Evolutionary conservation across 306 rosid species (phyloP), one percentile per base, ranked within the genome.

Genomic region (Ormosia emarginata): DNA sequence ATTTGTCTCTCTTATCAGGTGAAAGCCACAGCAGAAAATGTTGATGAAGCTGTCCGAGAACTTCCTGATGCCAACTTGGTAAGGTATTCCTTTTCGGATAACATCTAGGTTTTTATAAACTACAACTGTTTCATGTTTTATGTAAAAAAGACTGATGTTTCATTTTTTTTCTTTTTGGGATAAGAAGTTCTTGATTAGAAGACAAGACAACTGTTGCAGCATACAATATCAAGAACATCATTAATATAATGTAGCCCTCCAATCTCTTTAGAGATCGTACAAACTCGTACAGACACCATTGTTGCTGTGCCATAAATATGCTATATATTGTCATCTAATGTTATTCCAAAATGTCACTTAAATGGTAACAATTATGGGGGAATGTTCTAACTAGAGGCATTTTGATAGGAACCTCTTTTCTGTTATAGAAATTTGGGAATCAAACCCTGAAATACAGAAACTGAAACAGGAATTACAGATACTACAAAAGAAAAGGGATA

Each of bases 21-120:
- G 46, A 95, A 90, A 93, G 90, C 92, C 67, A 92, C 97, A 0
- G 99, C 99, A 64, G 94, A 77, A 87, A 93, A 90, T 88, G 97
- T 95, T 78, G 86, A 88, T 70, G 95, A 78, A 75, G 99, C 98
- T 86, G 99, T 95, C 40, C 87, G 98, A 68, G 99, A 95, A 87
- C 99, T 95, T 89, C 99, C 99, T 34, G 98, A 93, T 87, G 98
- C 99, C 85, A 95, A 95, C 85, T 92, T 75, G 99, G 99, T 95
- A 95, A 90, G 94, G 91, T 89, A 93, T 89, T 86, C 83, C 36
- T 67, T 81, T 88, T 80, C 77, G 71, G 83, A 81, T 80, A 56
- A 67, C 66, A 57, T 82, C 70, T 56, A n/a, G 75, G 67, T 36
- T 87, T 24, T 24, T 81, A 13, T 69, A 71, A 66, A 55, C 71